phyloP scores from a whole-genome alignment of 768 basidiomycete species.

The Terana coerulea region DNA sequence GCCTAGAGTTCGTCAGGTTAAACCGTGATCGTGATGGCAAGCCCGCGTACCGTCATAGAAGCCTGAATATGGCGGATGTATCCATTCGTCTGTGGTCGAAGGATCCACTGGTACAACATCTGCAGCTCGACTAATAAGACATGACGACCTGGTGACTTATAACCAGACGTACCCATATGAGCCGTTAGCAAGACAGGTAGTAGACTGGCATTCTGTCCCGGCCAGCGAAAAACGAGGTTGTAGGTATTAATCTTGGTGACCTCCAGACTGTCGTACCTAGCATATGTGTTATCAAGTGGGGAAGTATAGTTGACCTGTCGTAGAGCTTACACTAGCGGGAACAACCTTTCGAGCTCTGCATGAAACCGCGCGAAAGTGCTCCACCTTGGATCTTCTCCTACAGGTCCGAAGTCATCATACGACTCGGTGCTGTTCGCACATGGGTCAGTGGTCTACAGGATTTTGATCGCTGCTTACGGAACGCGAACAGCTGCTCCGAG shows the following conservation, averaged over 20 bases:
- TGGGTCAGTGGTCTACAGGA: not conserved
- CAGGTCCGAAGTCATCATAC: constrained; percentile 41
- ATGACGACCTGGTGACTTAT: no score
- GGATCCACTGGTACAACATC: constrained; percentile 64
- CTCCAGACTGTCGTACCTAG: constrained; percentile 54
- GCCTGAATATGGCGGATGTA: constrained; percentile 56
- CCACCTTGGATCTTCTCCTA: constrained; percentile 46
- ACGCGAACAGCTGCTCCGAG: constrained; percentile 8
- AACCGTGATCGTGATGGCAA: no score
- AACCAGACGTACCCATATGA: constrained; percentile 58
- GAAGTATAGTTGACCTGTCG: not conserved
- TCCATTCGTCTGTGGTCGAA: constrained; percentile 46
- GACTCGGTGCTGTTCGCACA: constrained; percentile 40
- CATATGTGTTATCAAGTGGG: not conserved
- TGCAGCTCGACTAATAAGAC: no score
- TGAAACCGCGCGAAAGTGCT: constrained; percentile 33
- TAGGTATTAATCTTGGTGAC: constrained; percentile 75
- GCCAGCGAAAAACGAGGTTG: constrained; percentile 72
- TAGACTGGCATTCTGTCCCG: constrained; percentile 52
- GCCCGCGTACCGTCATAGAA: constrained; percentile 43
- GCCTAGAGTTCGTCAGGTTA: no score
- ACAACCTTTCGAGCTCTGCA: constrained; percentile 43
- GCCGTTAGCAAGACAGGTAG: constrained; percentile 69
- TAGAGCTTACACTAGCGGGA: constrained; percentile 54
- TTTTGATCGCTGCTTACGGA: not conserved